These are phyloP conservation scores for Dictyophora rubrovolvata DNA, from an alignment of 768 basidiomycete species.

Conservation along the genomic window DNA sequence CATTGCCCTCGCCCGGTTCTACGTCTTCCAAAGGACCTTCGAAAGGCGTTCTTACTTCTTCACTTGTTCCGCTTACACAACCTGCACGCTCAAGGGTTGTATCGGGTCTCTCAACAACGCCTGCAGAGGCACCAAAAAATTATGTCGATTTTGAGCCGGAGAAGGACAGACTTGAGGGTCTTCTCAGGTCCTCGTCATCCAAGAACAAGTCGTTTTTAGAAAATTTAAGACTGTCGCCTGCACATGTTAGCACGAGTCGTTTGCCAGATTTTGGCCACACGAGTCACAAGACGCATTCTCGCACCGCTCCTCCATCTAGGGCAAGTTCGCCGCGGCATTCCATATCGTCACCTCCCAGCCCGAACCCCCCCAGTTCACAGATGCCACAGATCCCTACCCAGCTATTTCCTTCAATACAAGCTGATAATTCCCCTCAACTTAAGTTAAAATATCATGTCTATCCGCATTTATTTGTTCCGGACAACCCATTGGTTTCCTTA, in stretches of 20 bases:
- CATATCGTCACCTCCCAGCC: neutral
- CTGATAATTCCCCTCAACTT: neutral
- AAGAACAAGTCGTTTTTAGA: constrained; percentile 28
- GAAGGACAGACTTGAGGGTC: constrained; percentile 60
- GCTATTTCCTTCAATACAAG: neutral
- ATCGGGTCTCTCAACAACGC: constrained; percentile 60
- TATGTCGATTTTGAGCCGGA: constrained; percentile 80
- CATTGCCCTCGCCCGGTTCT: constrained; percentile 21
- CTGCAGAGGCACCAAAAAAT: constrained; percentile 68
- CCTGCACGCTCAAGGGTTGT: constrained; percentile 52
- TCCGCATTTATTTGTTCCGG: neutral
- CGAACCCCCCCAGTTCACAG: neutral
- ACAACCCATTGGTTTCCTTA: neutral
- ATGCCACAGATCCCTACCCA: neutral
- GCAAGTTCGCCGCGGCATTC: constrained; percentile 3
- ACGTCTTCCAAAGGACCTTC: neutral
- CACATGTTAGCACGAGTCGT: neutral
- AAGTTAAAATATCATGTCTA: constrained; percentile 3
- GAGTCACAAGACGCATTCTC: neutral
- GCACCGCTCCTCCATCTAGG: neutral
- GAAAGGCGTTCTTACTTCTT: neutral
- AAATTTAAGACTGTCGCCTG: constrained; percentile 15
- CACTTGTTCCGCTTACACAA: constrained; percentile 38
- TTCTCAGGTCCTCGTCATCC: constrained; percentile 46
- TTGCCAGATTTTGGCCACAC: neutral